Conservation (phyloP, 2,329 filamentous ascomycete genomes). For the Aspergillus japonicus region DNA sequence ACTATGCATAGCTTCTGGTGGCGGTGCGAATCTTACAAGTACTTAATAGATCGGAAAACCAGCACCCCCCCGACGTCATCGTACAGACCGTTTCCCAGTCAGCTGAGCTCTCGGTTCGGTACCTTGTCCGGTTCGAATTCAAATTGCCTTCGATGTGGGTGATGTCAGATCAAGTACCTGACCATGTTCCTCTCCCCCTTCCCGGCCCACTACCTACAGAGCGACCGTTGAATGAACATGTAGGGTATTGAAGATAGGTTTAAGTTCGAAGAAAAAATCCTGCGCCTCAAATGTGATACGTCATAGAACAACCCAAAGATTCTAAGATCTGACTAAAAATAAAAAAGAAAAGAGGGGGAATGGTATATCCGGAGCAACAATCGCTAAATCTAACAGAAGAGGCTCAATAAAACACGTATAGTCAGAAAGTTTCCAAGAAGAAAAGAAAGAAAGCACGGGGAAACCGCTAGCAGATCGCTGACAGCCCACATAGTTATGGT, state of each 20-base stretch:
- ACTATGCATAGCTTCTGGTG: background rate
- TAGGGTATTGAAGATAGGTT: background rate
- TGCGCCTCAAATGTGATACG: background rate
- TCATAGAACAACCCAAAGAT: background rate
- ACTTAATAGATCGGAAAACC: background rate
- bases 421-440: background rate
- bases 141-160: background rate
- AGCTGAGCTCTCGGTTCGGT: background rate
- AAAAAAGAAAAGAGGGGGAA: background rate
- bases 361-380: background rate
- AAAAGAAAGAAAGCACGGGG: background rate
- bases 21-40: background rate
- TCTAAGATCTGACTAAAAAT: background rate
- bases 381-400: background rate
- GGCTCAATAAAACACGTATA: background rate
- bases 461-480: background rate
- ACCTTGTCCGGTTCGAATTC: background rate
- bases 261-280: background rate
- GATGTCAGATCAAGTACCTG: background rate
- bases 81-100: background rate
- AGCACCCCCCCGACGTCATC: background rate
- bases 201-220: background rate
- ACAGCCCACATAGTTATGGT: background rate
- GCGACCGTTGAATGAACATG: background rate
- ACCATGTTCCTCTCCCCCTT: background rate